These are phyloP conservation scores for Mycena metata DNA, from an alignment of 768 basidiomycete species.

Conservation along the genomic window DNA sequence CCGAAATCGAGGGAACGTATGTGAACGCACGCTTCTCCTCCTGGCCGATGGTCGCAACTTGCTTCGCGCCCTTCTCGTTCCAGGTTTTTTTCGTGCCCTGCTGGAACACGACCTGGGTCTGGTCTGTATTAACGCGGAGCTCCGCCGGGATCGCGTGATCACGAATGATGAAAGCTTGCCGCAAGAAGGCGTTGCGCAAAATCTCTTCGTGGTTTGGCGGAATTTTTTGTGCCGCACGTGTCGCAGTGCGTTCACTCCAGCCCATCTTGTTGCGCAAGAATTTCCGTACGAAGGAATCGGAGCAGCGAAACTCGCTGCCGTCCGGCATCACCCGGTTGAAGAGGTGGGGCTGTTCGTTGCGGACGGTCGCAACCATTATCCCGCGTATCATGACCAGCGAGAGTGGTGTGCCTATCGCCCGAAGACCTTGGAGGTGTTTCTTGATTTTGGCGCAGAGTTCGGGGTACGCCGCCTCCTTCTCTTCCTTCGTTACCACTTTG, in stretches of 20 bases:
- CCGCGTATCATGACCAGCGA: slow-evolving; percentile 44
- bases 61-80: slow-evolving; percentile 46
- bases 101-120: slow-evolving; percentile 48
- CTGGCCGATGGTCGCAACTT: slow-evolving; percentile 49
- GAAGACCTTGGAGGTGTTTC: slow-evolving; percentile 36
- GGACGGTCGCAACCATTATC: slow-evolving; percentile 48
- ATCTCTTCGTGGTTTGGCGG: slow-evolving; percentile 47
- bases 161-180: slow-evolving; percentile 43
- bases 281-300: slow-evolving; percentile 37
- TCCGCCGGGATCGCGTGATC: slow-evolving; percentile 43
- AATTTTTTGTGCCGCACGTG: slow-evolving; percentile 52
- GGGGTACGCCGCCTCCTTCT: slow-evolving; percentile 10
- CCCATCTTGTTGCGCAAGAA: slow-evolving; percentile 36
- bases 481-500: slow-evolving; percentile 9
- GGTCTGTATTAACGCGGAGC: slow-evolving; percentile 53
- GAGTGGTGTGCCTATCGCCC: slow-evolving; percentile 40
- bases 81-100: slow-evolving; percentile 48
- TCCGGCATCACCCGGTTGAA: slow-evolving; percentile 41
- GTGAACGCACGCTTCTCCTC: slow-evolving; percentile 61
- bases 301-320: slow-evolving; percentile 46
- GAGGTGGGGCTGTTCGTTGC: slow-evolving; percentile 42
- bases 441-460: slow-evolving; percentile 24
- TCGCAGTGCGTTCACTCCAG: slow-evolving; percentile 45
- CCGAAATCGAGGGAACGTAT: slow-evolving; percentile 42
- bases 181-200: slow-evolving; percentile 35